These are phyloP conservation scores for Termitomyces titanicus DNA, from an alignment of 768 basidiomycete genomes.

Conservation along the genomic window DNA sequence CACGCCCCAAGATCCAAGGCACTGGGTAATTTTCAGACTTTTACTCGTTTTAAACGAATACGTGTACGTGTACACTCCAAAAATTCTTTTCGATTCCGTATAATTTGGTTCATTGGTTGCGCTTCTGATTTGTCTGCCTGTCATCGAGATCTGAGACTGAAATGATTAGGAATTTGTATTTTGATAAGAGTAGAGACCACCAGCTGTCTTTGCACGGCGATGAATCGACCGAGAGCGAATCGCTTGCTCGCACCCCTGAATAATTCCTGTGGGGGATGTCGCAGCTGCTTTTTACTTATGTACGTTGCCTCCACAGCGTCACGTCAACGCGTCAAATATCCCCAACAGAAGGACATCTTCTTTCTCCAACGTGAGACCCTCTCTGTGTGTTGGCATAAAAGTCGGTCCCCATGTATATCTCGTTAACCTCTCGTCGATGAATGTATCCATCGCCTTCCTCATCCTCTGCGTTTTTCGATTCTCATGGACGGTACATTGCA, in stretches of 20 bases:
- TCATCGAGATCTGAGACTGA: slow-evolving; percentile 9
- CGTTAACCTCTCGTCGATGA: slow-evolving; percentile 11
- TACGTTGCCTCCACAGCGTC: slow-evolving; percentile 15
- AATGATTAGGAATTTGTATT: neutral
- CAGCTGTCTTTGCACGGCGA: neutral
- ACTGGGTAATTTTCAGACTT: neutral
- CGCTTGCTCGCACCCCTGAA: slow-evolving; percentile 15
- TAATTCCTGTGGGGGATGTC: slow-evolving; percentile 16
- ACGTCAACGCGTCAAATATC: slow-evolving; percentile 15
- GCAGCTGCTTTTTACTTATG: slow-evolving; percentile 10
- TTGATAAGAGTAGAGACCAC: neutral
- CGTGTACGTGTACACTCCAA: slow-evolving; percentile 3
- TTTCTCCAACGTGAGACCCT: slow-evolving; percentile 12
- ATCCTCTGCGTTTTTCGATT: slow-evolving; percentile 4
- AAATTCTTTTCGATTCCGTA: slow-evolving; percentile 1
- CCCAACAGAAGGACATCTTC: slow-evolving; percentile 10
- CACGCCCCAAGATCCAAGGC: neutral
- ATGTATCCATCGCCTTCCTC: slow-evolving; percentile 15
- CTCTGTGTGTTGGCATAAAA: slow-evolving; percentile 9
- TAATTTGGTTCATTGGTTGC: slow-evolving; percentile 2
- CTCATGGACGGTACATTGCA: neutral
- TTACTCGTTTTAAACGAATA: neutral
- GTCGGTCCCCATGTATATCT: neutral
- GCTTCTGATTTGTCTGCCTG: slow-evolving; percentile 18
- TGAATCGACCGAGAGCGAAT: neutral